Conservation (phyloP, 768 basidiomycete genomes). For the Candolleomyces eurysporus region DNA sequence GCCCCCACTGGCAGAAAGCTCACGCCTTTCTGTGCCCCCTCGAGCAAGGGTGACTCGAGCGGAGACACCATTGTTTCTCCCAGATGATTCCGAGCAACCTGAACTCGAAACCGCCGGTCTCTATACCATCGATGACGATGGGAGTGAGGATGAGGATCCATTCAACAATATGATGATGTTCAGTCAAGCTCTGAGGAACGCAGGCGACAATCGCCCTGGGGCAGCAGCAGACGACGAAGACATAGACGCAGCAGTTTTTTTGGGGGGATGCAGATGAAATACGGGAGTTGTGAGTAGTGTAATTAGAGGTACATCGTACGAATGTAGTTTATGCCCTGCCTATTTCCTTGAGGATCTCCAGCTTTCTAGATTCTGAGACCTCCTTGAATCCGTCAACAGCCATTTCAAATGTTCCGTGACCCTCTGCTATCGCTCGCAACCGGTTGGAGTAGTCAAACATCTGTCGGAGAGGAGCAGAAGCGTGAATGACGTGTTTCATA, state of each 20-base stretch:
- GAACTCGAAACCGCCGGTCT: conserved; percentile 31
- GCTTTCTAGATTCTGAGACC: conserved; percentile 58
- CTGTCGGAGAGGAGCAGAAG: conserved; percentile 72
- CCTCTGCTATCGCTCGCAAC: conserved; percentile 77
- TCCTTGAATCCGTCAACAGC: conserved; percentile 70
- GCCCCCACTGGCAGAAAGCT: not conserved
- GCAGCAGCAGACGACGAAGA: conserved; percentile 75
- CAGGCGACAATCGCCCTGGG: conserved; percentile 54
- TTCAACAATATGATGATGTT: conserved; percentile 67
- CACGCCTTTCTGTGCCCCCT: conserved; percentile 4
- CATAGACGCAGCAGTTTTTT: conserved; percentile 68
- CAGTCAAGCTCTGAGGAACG: conserved; percentile 65
- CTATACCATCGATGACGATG: conserved; percentile 36
- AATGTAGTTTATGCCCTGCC: conserved; percentile 54
- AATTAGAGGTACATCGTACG: not conserved
- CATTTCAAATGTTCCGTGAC: conserved; percentile 82
- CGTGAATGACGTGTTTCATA: conserved; percentile 62
- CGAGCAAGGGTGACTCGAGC: conserved; percentile 23
- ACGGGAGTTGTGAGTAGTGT: conserved; percentile 47
- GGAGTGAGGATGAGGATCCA: conserved; percentile 33
- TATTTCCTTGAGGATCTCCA: conserved; percentile 77
- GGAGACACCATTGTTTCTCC: conserved; percentile 71
- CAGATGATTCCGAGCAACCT: conserved; percentile 55
- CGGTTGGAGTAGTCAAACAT: conserved; percentile 81
- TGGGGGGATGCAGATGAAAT: conserved; percentile 84